A percentile compares a stretch with the other conserved stretches of the same genome.
Evolutionary conservation across 2,329 filamentous ascomycete species (phyloP).

Genomic region (Pyrenochaeta sp.): DNA sequence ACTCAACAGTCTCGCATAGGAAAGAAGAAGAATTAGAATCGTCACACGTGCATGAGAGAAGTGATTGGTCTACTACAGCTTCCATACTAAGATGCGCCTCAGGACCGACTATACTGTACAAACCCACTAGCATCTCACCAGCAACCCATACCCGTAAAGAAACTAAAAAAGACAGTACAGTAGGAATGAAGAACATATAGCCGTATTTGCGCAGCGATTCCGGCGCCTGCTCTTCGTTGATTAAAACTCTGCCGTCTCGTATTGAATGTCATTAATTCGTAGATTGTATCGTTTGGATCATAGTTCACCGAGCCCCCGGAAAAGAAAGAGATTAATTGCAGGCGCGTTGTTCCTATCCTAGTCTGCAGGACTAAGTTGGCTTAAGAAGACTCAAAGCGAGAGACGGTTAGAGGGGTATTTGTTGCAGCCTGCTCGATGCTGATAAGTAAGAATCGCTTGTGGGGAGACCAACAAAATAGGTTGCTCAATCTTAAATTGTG

Average conservation of each 20-base stretch:
- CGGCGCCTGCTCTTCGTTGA: conserved; percentile 10
- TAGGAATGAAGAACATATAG: conserved; percentile 21
- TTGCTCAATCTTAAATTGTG: neutral
- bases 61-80: conserved; percentile 17
- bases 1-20: too few species aligned
- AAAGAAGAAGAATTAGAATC: too few species aligned
- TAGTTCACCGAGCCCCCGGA: neutral
- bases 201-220: conserved; percentile 17
- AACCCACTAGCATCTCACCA: conserved; percentile 19
- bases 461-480: conserved; percentile 1
- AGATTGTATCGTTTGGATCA: conserved; percentile 12
- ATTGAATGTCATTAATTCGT: conserved; percentile 27
- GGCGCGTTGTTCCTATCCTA: conserved; percentile 13
- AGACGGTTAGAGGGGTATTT: conserved; percentile 12
- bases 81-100: conserved; percentile 22
- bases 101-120: conserved; percentile 30
- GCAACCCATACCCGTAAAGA: conserved; percentile 28
- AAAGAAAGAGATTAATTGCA: conserved; percentile 10
- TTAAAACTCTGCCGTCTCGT: conserved; percentile 20
- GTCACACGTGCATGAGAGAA: neutral
- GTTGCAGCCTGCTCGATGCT: conserved; percentile 2
- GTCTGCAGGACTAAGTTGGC: conserved; percentile 20
- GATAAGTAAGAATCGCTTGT: conserved; percentile 4
- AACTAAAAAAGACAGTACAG: conserved; percentile 12
- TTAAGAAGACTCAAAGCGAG: conserved; percentile 32